Evolutionary conservation across 257 asterid genomes (phyloP), one percentile per base, ranked within the genome.

Genomic region (Primulina huaijiensis): DNA sequence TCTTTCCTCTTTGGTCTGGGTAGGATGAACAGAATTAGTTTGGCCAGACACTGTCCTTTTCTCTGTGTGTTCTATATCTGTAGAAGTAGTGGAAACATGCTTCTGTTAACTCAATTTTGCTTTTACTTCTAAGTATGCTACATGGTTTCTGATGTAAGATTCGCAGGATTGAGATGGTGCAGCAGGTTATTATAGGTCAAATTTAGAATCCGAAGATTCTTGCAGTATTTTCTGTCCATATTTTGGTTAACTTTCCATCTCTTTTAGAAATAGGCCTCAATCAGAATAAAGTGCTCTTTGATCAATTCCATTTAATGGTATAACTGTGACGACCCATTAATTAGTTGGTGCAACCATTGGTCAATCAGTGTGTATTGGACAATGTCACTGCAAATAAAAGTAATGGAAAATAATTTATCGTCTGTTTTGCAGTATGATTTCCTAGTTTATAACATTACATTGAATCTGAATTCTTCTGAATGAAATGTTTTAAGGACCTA

Each of bases 241-340:
- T 61, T 31, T 53, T 29, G 14, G 52, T 67, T 34, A 35, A 43
- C 63, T 68, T 69, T 25, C 77, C 74, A 60, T 78, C 27, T 60
- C 66, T 60, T 53, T 35, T 43, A 37, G 71, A 35, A 65, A 38
- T 21, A 53, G 62, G 67, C 52, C 40, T 67, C 12, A 16, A 38
- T 62, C 61, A 73, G 76, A 70, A 55, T 62, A 58, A 23, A 30
- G 57, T 27, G 53, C 62, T 62, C 65, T 61, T 73, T 70, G 56
- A 19, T n/a, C 59, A 19, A 33, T 29, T 57, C 67, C 72, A 33
- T 21, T 40, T 67, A 33, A 72, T 60, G 64, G 64, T 43, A 71
- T 59, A 52, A 62, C 35, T 70, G 14, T 38, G 50, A 30, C 71
- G 63, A 46, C 8, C 23, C 63, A 64, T 59, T 55, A 52, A 64